These are phyloP conservation scores for Ricinus communis DNA, from an alignment of 345 rosid species.

Conservation along the genomic window DNA sequence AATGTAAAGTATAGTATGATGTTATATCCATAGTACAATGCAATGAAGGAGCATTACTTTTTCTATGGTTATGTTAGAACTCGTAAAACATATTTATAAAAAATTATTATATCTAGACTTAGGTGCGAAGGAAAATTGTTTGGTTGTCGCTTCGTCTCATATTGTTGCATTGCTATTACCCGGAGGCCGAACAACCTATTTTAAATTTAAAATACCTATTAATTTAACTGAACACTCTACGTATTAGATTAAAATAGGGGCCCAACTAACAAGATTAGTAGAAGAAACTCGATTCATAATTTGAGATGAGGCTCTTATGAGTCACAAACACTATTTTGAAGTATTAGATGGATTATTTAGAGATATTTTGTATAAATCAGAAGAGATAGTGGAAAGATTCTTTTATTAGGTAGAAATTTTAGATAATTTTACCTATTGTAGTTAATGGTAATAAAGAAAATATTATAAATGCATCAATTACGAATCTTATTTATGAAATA, in stretches of 20 bases:
- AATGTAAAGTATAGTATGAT: neutral
- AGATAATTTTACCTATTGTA: neutral
- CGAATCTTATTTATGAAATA: neutral
- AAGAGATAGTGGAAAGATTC: neutral
- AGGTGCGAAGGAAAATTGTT: neutral
- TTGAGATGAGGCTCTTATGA: too few species aligned
- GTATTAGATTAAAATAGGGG: slow-evolving; percentile 1
- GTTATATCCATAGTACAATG: too few species aligned
- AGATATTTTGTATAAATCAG: neutral
- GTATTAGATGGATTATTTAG: neutral
- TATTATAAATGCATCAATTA: neutral
- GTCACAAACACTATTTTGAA: too few species aligned
- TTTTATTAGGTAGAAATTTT: neutral
- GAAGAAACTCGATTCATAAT: too few species aligned
- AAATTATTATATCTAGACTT: neutral
- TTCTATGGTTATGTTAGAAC: neutral
- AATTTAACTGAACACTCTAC: neutral
- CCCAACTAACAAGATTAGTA: neutral
- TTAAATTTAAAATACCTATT: slow-evolving; percentile 12
- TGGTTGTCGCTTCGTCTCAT: neutral
- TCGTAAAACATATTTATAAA: neutral
- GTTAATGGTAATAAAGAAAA: neutral
- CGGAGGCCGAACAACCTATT: slow-evolving; percentile 5
- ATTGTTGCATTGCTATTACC: neutral
- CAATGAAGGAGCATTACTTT: neutral